phyloP scores from a whole-genome alignment of 2,329 filamentous ascomycete species.

The Botryotinia calthae region DNA sequence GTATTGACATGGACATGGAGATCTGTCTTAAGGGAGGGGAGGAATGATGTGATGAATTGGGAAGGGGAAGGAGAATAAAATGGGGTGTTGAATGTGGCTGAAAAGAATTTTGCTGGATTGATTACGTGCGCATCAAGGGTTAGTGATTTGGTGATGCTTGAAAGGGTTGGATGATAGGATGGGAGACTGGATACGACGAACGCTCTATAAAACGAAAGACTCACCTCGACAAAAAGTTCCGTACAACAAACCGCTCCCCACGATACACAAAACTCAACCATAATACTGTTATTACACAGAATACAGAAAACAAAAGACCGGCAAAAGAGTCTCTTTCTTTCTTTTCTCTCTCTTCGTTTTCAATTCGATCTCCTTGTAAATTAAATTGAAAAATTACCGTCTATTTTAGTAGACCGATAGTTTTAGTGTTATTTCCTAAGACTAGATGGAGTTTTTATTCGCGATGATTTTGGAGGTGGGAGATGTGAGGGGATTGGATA shows the following conservation, averaged over 20 bases:
- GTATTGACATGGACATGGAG: not conserved
- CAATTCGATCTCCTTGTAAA: not conserved
- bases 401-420: not conserved
- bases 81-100: not conserved
- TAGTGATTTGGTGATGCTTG: not conserved
- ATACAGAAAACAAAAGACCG: not conserved
- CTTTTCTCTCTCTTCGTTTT: not conserved
- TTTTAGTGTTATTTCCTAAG: too few species aligned
- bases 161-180: not conserved
- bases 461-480: too few species aligned
- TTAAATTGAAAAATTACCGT: not conserved
- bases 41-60: not conserved
- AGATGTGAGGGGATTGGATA: too few species aligned
- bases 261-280: too few species aligned
- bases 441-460: too few species aligned
- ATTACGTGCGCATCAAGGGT: not conserved
- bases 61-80: not conserved
- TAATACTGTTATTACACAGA: not conserved
- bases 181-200: not conserved
- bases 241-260: too few species aligned
- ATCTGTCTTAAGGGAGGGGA: not conserved
- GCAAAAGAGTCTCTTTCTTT: not conserved
- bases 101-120: not conserved
- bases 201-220: too few species aligned
- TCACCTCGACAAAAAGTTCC: not conserved